Base-by-base conservation (phyloP, 2,329 filamentous ascomycete genomes). In the Orbilia blumenaviensis region DNA sequence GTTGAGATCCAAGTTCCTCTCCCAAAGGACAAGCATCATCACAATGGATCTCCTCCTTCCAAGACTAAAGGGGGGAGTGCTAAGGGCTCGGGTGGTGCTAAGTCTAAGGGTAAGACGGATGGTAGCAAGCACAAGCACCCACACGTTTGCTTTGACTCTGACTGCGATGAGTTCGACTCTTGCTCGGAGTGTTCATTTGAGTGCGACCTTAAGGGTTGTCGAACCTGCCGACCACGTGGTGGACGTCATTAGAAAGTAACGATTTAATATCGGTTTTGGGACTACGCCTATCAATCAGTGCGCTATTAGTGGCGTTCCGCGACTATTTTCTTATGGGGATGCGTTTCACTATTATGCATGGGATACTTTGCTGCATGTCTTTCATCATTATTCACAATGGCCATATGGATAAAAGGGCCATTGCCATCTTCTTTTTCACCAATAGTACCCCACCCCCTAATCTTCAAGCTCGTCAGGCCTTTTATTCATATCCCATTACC, bases 111-210 rank as follows among this genome's bases (percentile, higher is more conserved):
- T 7, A 61, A 62, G 54, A 48, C 36, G 1, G 23, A 21, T 3
- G 34, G 23, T 1, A 56, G 64, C 56, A 76, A 76, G 58, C 64
- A 66, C 12, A 60, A 69, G 23, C 46, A 66, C 3, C 58, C 64
- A 8, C 64, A 69, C 27, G 18, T 76, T 7, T 76, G 72, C 48
- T 63, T 60, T 36, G 58, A 76, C 12, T 76, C 72, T 16, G 72
- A 69, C 3, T 76, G 72, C 16, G 36, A 54, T 1, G 32, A 64
- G n/a, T 76, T 50, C 29, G 72, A 76, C 23, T 76, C 72, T 50
- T 76, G 72, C 56, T 76, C 72, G n/a, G 64, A 76, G 14, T 76
- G 72, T 16, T 44, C 61, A 8, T 76, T 76, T 14, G 56, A 69
- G n/a, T 76, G 72, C 36, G 27, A 46, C 21, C 25, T 34, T n/a